These are phyloP conservation scores for Trametes versicolor DNA, from an alignment of 1,284 basidiomycete species.

Conservation along the genomic window DNA sequence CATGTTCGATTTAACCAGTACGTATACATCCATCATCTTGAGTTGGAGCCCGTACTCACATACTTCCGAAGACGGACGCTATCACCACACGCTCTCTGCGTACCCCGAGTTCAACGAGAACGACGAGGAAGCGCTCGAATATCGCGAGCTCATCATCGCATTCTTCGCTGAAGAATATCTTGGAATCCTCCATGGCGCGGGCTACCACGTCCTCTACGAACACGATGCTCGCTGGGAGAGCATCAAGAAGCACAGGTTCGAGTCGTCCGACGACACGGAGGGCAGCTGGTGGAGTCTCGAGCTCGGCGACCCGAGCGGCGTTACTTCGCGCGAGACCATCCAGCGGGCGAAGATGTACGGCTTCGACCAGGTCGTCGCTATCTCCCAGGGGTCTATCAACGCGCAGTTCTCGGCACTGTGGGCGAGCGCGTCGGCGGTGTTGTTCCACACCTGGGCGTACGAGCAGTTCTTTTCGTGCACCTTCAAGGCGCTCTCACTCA, in stretches of 20 bases:
- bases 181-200: conserved; percentile 39
- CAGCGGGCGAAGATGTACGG: conserved; percentile 40
- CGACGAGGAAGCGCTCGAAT: conserved; percentile 33
- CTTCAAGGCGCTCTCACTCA: conserved; percentile 40
- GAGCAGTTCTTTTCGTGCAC: conserved; percentile 40
- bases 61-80: conserved; percentile 39
- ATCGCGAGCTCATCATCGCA: conserved; percentile 38
- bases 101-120: conserved; percentile 37
- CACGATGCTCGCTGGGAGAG: conserved; percentile 35
- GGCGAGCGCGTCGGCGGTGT: conserved; percentile 19
- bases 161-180: conserved; percentile 45
- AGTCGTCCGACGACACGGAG: conserved; percentile 22
- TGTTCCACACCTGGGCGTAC: conserved; percentile 39
- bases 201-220: conserved; percentile 42
- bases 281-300: conserved; percentile 28
- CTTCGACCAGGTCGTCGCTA: conserved; percentile 45
- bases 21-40: conserved; percentile 36
- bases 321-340: conserved; percentile 37
- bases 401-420: conserved; percentile 40
- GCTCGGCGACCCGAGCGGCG: conserved; percentile 20
- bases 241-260: conserved; percentile 21
- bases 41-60: not conserved
- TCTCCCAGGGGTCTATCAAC: conserved; percentile 46
- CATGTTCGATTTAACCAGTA: conserved; percentile 40
- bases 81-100: conserved; percentile 40